Evolutionary conservation across 73 alveolate species (phyloP).

Genomic region (Durusdinium trenchii): DNA sequence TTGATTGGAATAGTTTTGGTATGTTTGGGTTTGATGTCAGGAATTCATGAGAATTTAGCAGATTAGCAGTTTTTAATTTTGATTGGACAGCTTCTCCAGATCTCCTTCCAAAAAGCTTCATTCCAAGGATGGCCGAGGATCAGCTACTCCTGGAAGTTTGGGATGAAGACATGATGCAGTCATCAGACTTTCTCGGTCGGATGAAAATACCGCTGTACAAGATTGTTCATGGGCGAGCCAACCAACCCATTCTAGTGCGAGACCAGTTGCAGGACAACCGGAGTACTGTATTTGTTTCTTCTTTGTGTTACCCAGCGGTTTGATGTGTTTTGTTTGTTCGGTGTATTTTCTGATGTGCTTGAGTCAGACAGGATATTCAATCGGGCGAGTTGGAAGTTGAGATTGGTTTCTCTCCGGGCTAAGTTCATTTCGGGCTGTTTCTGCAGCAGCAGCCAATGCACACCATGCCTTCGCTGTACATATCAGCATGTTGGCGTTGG

Average conservation of each 20-base stretch:
- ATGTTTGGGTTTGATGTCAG: too few relatives aligned
- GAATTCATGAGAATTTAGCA: too few relatives aligned
- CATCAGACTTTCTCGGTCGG: constrained; percentile 67
- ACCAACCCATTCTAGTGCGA: constrained; percentile 49
- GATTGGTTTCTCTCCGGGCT: constrained; percentile 76
- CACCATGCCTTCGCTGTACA: too few relatives aligned
- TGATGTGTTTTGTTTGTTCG: background rate
- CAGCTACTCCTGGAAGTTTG: constrained; percentile 65
- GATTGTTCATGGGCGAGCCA: constrained; percentile 72
- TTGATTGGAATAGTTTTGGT: too few relatives aligned
- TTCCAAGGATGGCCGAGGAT: constrained; percentile 65
- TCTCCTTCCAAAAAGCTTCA: background rate
- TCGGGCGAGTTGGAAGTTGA: constrained; percentile 84
- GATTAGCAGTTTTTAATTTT: too few relatives aligned
- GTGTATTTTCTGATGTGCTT: background rate
- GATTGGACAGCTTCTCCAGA: background rate
- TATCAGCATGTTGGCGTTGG: too few relatives aligned
- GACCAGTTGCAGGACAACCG: constrained; percentile 64
- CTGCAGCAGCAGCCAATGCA: too few relatives aligned
- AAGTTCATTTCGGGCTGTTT: too few relatives aligned
- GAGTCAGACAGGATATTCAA: constrained; percentile 8
- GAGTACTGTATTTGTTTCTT: background rate
- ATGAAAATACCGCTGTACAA: constrained; percentile 71
- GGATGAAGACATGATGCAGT: constrained; percentile 80
- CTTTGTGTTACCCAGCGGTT: background rate